Percentiles rank a stretch among this genome's conserved stretches.
These are phyloP conservation scores for Pythium pectinolyticum DNA, from an alignment of 352 stramenopile species.

Conservation along the genomic window DNA sequence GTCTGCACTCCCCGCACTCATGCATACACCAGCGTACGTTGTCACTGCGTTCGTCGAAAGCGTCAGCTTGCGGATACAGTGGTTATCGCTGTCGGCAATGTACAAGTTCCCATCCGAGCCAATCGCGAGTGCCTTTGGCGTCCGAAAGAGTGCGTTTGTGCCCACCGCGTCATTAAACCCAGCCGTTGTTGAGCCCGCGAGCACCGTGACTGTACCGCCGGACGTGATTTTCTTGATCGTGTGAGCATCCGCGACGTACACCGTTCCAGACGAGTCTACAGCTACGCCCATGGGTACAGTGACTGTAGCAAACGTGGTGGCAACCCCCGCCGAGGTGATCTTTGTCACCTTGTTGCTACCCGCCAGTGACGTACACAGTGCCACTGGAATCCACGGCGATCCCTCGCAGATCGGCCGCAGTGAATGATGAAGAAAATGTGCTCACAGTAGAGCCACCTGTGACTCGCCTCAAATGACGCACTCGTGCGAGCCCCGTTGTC, in stretches of 20 bases:
- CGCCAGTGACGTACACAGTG: conserved; percentile 6
- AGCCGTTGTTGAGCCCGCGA: neutral
- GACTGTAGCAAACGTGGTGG: neutral
- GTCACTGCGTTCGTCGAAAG: conserved; percentile 12
- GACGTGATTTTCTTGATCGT: conserved; percentile 7
- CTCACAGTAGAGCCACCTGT: neutral
- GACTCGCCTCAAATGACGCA: conserved; percentile 5
- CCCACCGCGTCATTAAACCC: neutral
- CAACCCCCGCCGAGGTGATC: conserved; percentile 1
- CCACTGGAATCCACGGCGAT: conserved; percentile 12
- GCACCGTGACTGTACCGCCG: neutral
- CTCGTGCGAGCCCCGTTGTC: neutral
- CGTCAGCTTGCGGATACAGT: conserved; percentile 17
- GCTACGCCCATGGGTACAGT: neutral
- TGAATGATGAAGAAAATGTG: conserved; percentile 7
- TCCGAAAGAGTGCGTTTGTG: conserved; percentile 5
- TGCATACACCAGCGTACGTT: conserved; percentile 7
- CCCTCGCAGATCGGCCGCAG: neutral
- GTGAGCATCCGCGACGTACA: conserved; percentile 14
- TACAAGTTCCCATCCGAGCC: conserved; percentile 19
- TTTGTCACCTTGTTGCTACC: conserved; percentile 13
- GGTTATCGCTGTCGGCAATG: conserved; percentile 8
- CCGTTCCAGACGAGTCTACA: conserved; percentile 1
- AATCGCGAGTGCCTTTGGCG: conserved; percentile 5
- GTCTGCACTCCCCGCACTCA: neutral